Conservation (phyloP, 2,329 filamentous ascomycete genomes). For the Scytalidium lignicola region DNA sequence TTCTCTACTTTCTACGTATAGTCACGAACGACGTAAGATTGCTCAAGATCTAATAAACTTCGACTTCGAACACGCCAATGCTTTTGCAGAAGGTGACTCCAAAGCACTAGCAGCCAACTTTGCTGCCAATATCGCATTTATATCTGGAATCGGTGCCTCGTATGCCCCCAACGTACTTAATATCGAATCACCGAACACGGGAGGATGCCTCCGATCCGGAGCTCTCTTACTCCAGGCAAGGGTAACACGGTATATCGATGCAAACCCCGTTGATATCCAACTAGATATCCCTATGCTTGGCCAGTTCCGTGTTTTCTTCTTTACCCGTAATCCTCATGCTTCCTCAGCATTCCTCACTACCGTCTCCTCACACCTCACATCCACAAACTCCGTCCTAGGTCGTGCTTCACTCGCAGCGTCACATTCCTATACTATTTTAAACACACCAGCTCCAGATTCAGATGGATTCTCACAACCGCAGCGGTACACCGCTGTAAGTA, state of each 20-base stretch:
- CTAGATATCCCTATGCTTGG: slow-evolving; percentile 73
- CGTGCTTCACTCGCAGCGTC: slow-evolving; percentile 54
- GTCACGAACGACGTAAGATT: slow-evolving; percentile 54
- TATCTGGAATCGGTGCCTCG: slow-evolving; percentile 65
- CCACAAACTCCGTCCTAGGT: slow-evolving; percentile 49
- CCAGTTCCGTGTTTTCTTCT: slow-evolving; percentile 71
- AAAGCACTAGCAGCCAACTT: slow-evolving; percentile 64
- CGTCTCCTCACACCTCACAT: slow-evolving; percentile 51
- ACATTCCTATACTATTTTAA: slow-evolving; percentile 56
- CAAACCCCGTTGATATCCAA: slow-evolving; percentile 72
- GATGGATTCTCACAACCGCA: slow-evolving; percentile 64
- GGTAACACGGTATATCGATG: slow-evolving; percentile 69
- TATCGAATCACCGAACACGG: slow-evolving; percentile 45
- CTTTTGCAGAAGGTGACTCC: slow-evolving; percentile 57
- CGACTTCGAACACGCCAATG: slow-evolving; percentile 52
- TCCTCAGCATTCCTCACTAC: slow-evolving; percentile 53
- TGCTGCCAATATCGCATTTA: slow-evolving; percentile 65
- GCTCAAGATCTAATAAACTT: slow-evolving; percentile 63
- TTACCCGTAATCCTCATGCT: slow-evolving; percentile 57
- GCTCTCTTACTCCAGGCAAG: slow-evolving; percentile 54
- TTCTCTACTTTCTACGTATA: slow-evolving; percentile 54
- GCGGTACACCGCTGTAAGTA: slow-evolving; percentile 63
- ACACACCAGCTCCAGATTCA: slow-evolving; percentile 49
- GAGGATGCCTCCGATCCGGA: slow-evolving; percentile 34
- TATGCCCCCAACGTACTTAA: slow-evolving; percentile 62